Base-by-base conservation (phyloP, 257 asterid species). In the Rehmannia glutinosa region DNA sequence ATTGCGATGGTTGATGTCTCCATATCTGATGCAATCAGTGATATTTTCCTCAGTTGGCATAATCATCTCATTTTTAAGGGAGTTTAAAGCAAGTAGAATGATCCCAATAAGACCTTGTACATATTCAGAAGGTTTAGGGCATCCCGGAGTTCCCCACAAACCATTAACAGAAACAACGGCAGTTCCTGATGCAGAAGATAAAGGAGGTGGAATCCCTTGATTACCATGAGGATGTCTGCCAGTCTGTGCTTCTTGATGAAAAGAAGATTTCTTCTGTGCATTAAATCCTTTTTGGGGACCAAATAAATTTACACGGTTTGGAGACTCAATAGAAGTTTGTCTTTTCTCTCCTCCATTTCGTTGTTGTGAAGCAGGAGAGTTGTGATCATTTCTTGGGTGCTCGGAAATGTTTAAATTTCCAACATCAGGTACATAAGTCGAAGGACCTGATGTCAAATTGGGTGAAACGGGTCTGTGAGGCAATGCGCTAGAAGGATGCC, bases 11-110 rank as follows among this genome's bases (percentile, higher is more conserved):
- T 73, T 77, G 53, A 70, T 75, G 56, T 86, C 91, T 55, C 96
- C 96, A 64, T 77, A 87, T 77, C 81, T 75, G 65, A 92, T 76
- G 83, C 97, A 92, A 80, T 86, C 88, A 20, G 81, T 27, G 28
- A 92, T 90, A 82, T 92, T 86, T 74, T 78, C 89, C 76, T 87
- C 90, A 8, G 95, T 89, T 9, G 98, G 98, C 92, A 86, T 67
- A 75, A 92, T 76, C 81, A 83, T 87, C 86, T 92, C 96, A 33
- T 53, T 83, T 77, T 84, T 87, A 50, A 92, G 89, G 68, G 92
- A 82, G 84, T 87, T 85, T 81, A 92, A 77, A 38, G 96, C 95
- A 78, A 86, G 89, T 68, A 89, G 73, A 70, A 90, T 57, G 46
- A 90, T 83, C 75, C 97, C 98, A 57, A 79, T 87, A 69, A 87